A percentile compares a stretch with the other conserved stretches of the same genome.
Conservation (phyloP, 371 early-diverging fungal genomes). For the Mortierella sp. region DNA sequence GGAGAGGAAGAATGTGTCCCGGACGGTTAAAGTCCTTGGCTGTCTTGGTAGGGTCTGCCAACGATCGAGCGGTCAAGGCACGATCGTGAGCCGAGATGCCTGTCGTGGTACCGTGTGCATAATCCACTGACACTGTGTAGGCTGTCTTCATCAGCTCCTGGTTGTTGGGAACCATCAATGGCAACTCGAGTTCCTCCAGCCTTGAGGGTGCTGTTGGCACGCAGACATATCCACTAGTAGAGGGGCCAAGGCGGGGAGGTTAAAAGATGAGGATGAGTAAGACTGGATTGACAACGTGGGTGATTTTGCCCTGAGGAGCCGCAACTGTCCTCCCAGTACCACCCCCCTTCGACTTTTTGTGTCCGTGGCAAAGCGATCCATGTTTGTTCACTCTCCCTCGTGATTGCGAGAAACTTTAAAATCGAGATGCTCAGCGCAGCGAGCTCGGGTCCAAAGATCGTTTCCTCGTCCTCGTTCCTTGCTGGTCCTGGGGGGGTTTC, state of each 20-base stretch:
- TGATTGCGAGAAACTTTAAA: too few relatives aligned
- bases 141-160: constrained; percentile 92
- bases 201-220: constrained; percentile 81
- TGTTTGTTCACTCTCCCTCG: too few relatives aligned
- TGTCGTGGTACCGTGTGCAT: constrained; percentile 86
- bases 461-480: too few relatives aligned
- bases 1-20: constrained; percentile 95
- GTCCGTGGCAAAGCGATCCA: too few relatives aligned
- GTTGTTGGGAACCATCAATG: constrained; percentile 93
- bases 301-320: too few relatives aligned
- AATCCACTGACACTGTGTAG: constrained; percentile 93
- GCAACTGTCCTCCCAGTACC: too few relatives aligned
- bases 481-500: too few relatives aligned
- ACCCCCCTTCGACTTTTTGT: too few relatives aligned
- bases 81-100: constrained; percentile 96
- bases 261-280: constrained; percentile 4
- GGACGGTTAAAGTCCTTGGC: constrained; percentile 86
- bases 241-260: too few relatives aligned
- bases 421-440: too few relatives aligned
- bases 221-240: constrained; percentile 89
- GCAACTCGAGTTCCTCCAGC: constrained; percentile 84
- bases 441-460: too few relatives aligned
- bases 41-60: constrained; percentile 77
- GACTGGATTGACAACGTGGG: neutral
- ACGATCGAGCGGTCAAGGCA: constrained; percentile 77